Evolutionary conservation across 371 early-diverging fungal genomes (phyloP).

Genomic region (Apophysomyces trapeziformis): DNA sequence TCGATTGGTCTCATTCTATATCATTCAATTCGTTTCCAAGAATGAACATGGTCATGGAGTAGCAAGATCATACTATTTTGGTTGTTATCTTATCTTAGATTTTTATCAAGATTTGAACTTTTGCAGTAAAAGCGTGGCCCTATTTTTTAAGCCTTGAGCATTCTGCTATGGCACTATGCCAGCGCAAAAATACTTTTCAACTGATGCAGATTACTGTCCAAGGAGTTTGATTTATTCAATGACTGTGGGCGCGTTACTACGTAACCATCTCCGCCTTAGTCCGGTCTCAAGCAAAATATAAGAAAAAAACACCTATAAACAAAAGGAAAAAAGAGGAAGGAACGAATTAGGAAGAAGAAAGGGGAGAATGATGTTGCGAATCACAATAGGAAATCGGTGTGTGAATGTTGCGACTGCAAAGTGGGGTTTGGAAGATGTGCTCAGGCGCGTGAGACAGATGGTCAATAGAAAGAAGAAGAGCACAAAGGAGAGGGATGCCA

Average conservation of each 20-base stretch:
- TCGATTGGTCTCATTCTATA: too few relatives aligned
- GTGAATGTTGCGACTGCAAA: neutral
- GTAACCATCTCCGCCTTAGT: neutral
- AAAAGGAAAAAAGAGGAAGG: neutral
- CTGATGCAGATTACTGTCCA: too few relatives aligned
- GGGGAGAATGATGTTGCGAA: neutral
- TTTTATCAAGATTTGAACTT: too few relatives aligned
- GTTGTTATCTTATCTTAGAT: too few relatives aligned
- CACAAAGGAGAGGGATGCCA: neutral
- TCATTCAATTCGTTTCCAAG: too few relatives aligned
- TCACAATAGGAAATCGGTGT: neutral
- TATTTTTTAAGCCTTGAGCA: too few relatives aligned
- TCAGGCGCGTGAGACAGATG: neutral
- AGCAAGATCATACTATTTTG: too few relatives aligned
- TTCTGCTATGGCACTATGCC: too few relatives aligned
- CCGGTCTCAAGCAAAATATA: neutral
- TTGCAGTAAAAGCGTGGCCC: too few relatives aligned
- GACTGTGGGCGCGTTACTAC: neutral
- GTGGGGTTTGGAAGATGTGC: neutral
- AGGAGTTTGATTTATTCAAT: neutral
- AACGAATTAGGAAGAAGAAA: neutral
- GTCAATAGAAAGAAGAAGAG: conserved; percentile 13
- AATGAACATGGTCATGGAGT: too few relatives aligned
- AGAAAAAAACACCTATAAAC: neutral
- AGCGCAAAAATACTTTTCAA: too few relatives aligned